Percentiles rank a stretch among this genome's conserved stretches.
Evolutionary conservation across 177 flowering plant genomes (phyloP).

Genomic region (Vitis hybrid): DNA sequence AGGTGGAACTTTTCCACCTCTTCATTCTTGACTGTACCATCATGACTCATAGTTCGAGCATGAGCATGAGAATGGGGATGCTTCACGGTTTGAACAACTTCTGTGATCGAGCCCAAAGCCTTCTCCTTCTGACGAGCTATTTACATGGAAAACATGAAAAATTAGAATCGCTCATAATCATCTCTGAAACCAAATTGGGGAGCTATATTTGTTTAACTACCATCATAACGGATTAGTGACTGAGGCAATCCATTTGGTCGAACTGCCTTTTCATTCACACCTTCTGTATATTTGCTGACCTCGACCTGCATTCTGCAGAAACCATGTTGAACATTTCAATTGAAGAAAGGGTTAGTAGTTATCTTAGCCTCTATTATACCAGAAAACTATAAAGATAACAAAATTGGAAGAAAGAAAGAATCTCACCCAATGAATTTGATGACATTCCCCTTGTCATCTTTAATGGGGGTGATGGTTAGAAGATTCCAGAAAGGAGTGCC

Average conservation of each 20-base stretch:
- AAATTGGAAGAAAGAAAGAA: background rate
- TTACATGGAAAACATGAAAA: background rate
- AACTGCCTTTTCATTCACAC: slow-evolving; percentile 68
- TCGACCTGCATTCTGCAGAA: slow-evolving; percentile 95
- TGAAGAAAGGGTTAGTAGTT: background rate
- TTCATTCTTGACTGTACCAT: slow-evolving; percentile 21
- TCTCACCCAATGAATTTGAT: slow-evolving; percentile 87
- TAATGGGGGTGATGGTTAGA: slow-evolving; percentile 87
- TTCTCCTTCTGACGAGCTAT: slow-evolving; percentile 93
- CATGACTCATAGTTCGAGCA: slow-evolving; percentile 27
- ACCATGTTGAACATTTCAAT: background rate
- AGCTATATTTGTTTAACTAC: slow-evolving; percentile 26
- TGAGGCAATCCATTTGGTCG: slow-evolving; percentile 90
- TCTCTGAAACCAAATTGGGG: background rate
- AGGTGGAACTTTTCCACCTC: slow-evolving; percentile 40
- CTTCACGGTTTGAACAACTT: slow-evolving; percentile 87
- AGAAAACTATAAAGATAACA: background rate
- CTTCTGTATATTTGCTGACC: slow-evolving; percentile 96
- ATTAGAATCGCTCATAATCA: background rate
- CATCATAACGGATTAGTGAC: slow-evolving; percentile 94
- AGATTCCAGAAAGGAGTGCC: slow-evolving; percentile 98
- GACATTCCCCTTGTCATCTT: slow-evolving; percentile 65
- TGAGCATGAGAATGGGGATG: slow-evolving; percentile 56
- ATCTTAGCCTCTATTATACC: background rate
- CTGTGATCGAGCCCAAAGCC: slow-evolving; percentile 75